A percentile compares a stretch with the other conserved stretches of the same genome.
These are phyloP conservation scores for Harringtonia lauricola DNA, from an alignment of 2,329 filamentous ascomycete species.

Conservation along the genomic window DNA sequence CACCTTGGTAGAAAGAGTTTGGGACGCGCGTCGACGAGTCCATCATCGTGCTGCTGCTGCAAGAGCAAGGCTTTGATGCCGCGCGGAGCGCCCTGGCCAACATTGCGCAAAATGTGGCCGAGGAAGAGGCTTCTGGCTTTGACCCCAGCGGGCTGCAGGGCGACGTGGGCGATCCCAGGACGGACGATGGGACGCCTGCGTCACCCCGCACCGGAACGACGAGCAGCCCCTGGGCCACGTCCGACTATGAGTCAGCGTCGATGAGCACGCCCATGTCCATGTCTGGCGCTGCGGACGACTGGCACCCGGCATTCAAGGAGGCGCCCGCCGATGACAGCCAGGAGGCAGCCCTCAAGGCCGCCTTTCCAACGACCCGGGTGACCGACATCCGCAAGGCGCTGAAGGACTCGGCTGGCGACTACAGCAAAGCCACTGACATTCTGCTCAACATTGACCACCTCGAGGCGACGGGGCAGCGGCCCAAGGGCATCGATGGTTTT, in stretches of 20 bases:
- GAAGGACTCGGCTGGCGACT: constrained; percentile 54
- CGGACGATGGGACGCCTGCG: background rate
- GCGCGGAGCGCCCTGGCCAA: constrained; percentile 51
- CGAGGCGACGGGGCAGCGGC: constrained; percentile 49
- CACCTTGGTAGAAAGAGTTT: constrained; percentile 49
- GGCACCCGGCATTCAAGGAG: constrained; percentile 30
- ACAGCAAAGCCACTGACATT: constrained; percentile 64
- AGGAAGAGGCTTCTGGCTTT: constrained; percentile 65
- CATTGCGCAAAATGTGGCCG: constrained; percentile 51
- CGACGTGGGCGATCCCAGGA: background rate
- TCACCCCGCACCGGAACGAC: constrained; percentile 2
- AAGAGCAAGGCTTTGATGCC: constrained; percentile 52
- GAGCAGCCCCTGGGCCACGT: no score
- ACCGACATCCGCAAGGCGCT: constrained; percentile 58
- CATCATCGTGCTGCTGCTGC: constrained; percentile 63
- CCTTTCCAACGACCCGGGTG: constrained; percentile 60
- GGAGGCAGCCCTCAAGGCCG: constrained; percentile 47
- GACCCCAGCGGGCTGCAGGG: constrained; percentile 57
- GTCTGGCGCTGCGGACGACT: constrained; percentile 14
- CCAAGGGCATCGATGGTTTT: constrained; percentile 78
- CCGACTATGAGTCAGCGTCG: background rate
- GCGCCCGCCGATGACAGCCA: constrained; percentile 26
- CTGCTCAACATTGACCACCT: constrained; percentile 72
- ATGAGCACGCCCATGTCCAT: constrained; percentile 7
- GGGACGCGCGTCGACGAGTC: constrained; percentile 67